Conservation (phyloP, 1,284 basidiomycete genomes). For the Neotropicomus parvogracilis region DNA sequence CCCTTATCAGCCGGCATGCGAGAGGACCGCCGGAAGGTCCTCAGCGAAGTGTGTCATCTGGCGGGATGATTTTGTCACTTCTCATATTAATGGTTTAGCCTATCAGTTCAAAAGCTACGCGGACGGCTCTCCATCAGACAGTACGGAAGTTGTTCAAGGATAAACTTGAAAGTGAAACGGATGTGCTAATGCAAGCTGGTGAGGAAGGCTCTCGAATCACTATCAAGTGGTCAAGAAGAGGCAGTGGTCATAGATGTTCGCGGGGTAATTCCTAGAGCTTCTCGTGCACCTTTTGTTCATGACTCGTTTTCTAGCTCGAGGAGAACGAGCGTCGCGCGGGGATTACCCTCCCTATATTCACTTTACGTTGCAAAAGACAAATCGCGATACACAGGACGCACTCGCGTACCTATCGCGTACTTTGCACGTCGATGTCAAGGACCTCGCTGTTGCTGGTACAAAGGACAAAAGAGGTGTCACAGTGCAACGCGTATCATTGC, state of each 20-base stretch:
- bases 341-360: conserved; percentile 87
- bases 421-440: conserved; percentile 72
- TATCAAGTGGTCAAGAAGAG: conserved; percentile 67
- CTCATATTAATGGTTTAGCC: conserved; percentile 49
- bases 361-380: conserved; percentile 96
- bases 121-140: conserved; percentile 79
- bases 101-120: conserved; percentile 75
- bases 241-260: conserved; percentile 40
- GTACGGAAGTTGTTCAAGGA: conserved; percentile 81
- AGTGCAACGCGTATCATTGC: conserved; percentile 86
- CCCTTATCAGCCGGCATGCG: conserved; percentile 35
- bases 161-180: conserved; percentile 80
- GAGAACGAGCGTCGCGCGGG: conserved; percentile 51
- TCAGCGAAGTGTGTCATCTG: conserved; percentile 66
- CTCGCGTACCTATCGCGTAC: conserved; percentile 75
- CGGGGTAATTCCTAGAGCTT: conserved; percentile 26
- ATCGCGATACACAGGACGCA: conserved; percentile 95
- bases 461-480: conserved; percentile 99
- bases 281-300: neutral
- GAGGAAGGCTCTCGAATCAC: conserved; percentile 68
- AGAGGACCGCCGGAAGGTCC: conserved; percentile 70
- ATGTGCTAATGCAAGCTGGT: conserved; percentile 44
- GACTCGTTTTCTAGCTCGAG: conserved; percentile 26
- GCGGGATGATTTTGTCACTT: conserved; percentile 13
- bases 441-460: conserved; percentile 89